phyloP scores from a whole-genome alignment of 768 basidiomycete species.

The Termitomyces sp. region DNA sequence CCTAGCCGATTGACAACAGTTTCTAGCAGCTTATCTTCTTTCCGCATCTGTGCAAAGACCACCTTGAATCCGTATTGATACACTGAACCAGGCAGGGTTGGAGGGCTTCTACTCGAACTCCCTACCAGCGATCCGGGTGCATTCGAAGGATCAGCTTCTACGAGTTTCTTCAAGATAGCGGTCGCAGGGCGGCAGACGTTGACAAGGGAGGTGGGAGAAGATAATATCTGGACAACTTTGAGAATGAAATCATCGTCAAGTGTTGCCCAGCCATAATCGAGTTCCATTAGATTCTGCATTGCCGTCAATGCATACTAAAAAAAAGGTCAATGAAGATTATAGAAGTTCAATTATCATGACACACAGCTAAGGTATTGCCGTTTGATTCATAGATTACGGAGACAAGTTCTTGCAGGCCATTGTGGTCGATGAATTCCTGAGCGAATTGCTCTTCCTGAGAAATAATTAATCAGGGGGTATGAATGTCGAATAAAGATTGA shows the following conservation, averaged over 20 bases:
- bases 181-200: conserved; percentile 92
- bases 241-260: conserved; percentile 70
- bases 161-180: conserved; percentile 82
- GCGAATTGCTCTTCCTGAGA: conserved; percentile 79
- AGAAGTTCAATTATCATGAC: conserved; percentile 15
- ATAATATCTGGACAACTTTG: conserved; percentile 71
- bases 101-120: conserved; percentile 51
- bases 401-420: conserved; percentile 68
- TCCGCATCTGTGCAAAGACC: conserved; percentile 79
- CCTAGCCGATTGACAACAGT: conserved; percentile 77
- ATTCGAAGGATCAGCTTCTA: conserved; percentile 75
- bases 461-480: neutral
- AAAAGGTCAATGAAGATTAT: neutral
- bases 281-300: conserved; percentile 85
- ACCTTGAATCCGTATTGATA: conserved; percentile 81
- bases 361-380: conserved; percentile 83
- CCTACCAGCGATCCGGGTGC: conserved; percentile 53
- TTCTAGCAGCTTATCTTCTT: conserved; percentile 63
- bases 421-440: conserved; percentile 65
- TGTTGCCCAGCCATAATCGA: conserved; percentile 77
- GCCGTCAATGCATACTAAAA: conserved; percentile 75
- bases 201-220: conserved; percentile 69
- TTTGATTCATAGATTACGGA: conserved; percentile 57
- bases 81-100: conserved; percentile 59
- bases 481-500: neutral